phyloP scores from a whole-genome alignment of 2,329 filamentous ascomycete genomes.

The Ceratocystis ficicola region DNA sequence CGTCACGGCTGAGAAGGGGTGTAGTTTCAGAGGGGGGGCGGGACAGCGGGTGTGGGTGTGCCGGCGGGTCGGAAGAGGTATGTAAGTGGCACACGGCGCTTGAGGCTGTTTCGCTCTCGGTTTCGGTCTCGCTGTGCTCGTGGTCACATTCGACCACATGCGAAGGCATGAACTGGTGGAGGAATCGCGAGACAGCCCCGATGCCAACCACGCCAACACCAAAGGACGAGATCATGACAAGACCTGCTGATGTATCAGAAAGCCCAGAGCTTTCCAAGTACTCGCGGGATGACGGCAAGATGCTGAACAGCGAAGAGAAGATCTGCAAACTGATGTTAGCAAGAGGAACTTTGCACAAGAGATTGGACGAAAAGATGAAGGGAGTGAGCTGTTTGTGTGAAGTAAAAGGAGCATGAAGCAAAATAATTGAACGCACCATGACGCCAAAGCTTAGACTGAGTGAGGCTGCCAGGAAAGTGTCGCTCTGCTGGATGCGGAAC shows the following conservation, averaged over 20 bases:
- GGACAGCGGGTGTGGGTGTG: background rate
- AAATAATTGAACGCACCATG: slow-evolving; percentile 52
- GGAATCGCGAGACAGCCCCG: slow-evolving; percentile 56
- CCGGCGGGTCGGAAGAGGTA: background rate
- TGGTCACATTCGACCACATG: slow-evolving; percentile 74
- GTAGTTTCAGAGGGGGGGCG: background rate
- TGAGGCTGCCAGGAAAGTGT: slow-evolving; percentile 73
- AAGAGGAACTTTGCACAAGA: slow-evolving; percentile 13
- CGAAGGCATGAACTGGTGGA: slow-evolving; percentile 64
- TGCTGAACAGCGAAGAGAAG: slow-evolving; percentile 83
- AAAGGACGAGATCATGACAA: slow-evolving; percentile 58
- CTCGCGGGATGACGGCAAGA: slow-evolving; percentile 73
- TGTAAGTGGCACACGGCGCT: background rate
- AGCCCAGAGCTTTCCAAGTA: slow-evolving; percentile 63
- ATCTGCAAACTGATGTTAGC: slow-evolving; percentile 44
- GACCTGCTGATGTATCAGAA: slow-evolving; percentile 52
- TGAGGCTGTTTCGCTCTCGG: background rate
- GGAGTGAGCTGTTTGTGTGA: background rate
- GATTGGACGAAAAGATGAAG: background rate
- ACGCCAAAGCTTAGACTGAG: slow-evolving; percentile 90
- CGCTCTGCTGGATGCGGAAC: slow-evolving; percentile 84
- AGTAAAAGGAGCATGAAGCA: slow-evolving; percentile 5
- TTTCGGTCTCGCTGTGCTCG: slow-evolving; percentile 44
- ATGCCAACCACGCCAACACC: slow-evolving; percentile 62
- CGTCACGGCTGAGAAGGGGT: slow-evolving; percentile 29